Evolutionary conservation across 2,329 filamentous ascomycete genomes (phyloP), one percentile per base, ranked within the genome.

Genomic region (Clarireedia paspali): DNA sequence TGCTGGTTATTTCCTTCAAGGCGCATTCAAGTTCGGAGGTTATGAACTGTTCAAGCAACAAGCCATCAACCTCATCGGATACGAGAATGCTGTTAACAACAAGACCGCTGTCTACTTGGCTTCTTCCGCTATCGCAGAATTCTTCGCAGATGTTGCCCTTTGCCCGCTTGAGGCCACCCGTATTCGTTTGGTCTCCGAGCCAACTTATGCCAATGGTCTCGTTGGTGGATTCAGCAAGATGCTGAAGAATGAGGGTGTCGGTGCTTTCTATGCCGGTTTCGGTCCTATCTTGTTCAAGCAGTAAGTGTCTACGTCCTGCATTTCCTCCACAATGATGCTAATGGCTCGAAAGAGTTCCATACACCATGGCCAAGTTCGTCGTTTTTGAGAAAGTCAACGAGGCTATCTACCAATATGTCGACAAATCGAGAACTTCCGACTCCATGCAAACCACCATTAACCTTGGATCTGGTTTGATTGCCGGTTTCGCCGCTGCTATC

Each of bases 41-140:
- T 95, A 95, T 76, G 90, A 95, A 78, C 86, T 95, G 78, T 95
- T 95, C 87, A 95, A 95, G 86, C 83, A 91, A 79, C 88, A 94
- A 77, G 83, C 78, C 71, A 94, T 95, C 75, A 87, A 89, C 79
- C 60, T 79, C 61, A 75, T 95, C 69, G 90, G 90, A 70, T 84
- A 85, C 72, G 88, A 91, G 75, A 83, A 78, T 63, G 88, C 88
- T 67, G 79, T 80, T 68, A 81, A 89, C 74, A 89, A 91, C 83
- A 83, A 88, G 67, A 90, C 87, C 61, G 83, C 83, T 64, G 84
- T 92, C 75, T 92, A 92, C 81, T 82, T 90, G 64, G 87, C 80
- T 65, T 85, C 84, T 44, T 77, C 83, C 62, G 84, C 80, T 56
- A 72, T 75, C 55, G 84, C 82, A 59, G 84, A 87, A 71, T 81